Conservation (phyloP, 2,329 filamentous ascomycete species). For the Penicillium sclerotiorum region DNA sequence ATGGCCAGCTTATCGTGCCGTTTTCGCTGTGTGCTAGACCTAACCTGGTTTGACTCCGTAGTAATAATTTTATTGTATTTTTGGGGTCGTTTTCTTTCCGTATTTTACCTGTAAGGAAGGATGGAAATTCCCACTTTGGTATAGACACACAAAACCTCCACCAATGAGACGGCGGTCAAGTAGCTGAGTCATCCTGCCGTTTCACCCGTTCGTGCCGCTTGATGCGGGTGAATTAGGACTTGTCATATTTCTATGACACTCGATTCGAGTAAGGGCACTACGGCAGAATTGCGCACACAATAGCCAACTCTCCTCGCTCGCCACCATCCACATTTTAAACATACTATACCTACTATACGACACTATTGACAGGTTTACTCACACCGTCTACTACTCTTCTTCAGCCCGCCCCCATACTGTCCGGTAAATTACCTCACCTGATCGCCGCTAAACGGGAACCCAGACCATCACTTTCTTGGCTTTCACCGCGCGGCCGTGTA, state of each 20-base stretch:
- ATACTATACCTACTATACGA: no score
- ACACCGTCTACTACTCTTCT: no score
- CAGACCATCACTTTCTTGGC: slow-evolving; percentile 23
- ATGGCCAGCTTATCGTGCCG: slow-evolving; percentile 26
- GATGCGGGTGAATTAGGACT: slow-evolving; percentile 12
- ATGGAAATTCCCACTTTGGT: slow-evolving; percentile 23
- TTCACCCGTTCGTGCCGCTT: slow-evolving; percentile 13
- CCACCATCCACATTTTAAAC: no score
- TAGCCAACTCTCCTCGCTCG: no score
- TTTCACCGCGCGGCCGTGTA: slow-evolving; percentile 29
- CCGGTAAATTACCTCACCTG: background rate
- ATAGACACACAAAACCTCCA: slow-evolving; percentile 5
- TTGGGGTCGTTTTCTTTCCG: background rate
- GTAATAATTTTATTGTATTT: no score
- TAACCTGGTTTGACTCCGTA: background rate
- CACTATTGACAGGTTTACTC: no score
- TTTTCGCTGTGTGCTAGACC: slow-evolving; percentile 18
- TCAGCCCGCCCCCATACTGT: background rate
- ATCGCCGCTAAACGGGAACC: slow-evolving; percentile 9
- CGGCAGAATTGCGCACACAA: no score
- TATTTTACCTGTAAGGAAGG: slow-evolving; percentile 10
- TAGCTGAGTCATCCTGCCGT: slow-evolving; percentile 22
- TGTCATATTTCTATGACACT: no score
- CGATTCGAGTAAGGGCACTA: no score
- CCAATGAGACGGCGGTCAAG: slow-evolving; percentile 15